A percentile compares a stretch with the other conserved stretches of the same genome.
These are phyloP conservation scores for Lichtheimia corymbifera DNA, from an alignment of 371 early-diverging fungal species.

Conservation along the genomic window DNA sequence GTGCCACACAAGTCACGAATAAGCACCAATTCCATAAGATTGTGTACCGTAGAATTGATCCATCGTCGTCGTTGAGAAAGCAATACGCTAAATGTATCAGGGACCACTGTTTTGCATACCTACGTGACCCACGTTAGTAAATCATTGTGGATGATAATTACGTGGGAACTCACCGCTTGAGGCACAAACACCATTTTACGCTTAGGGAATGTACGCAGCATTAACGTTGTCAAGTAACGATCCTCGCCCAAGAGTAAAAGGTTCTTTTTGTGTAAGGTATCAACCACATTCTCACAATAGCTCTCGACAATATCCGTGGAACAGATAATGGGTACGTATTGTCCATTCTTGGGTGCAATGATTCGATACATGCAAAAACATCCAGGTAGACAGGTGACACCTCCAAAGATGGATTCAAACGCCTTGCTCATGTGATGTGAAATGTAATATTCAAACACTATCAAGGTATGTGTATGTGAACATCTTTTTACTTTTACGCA, in stretches of 20 bases:
- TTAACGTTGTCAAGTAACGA: slow-evolving; percentile 92
- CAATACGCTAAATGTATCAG: slow-evolving; percentile 84
- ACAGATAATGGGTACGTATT: slow-evolving; percentile 74
- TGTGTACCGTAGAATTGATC: slow-evolving; percentile 98
- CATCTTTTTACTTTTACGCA: not conserved
- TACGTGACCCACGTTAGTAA: slow-evolving; percentile 11
- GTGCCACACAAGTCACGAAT: slow-evolving; percentile 94
- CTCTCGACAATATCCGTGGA: slow-evolving; percentile 84
- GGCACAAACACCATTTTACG: slow-evolving; percentile 94
- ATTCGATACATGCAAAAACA: slow-evolving; percentile 98
- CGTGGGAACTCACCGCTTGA: slow-evolving; percentile 57
- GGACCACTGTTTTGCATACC: slow-evolving; percentile 94
- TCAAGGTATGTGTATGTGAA: not conserved
- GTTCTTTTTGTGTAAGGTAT: slow-evolving; percentile 96
- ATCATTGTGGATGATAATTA: not conserved
- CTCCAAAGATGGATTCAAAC: slow-evolving; percentile 96
- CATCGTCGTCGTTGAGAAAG: slow-evolving; percentile 93
- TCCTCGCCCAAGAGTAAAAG: slow-evolving; percentile 94
- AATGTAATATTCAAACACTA: slow-evolving; percentile 96
- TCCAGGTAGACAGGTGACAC: slow-evolving; percentile 96
- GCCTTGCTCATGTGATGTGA: slow-evolving; percentile 94
- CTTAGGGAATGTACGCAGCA: slow-evolving; percentile 91
- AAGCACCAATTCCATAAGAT: slow-evolving; percentile 86
- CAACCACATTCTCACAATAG: slow-evolving; percentile 90
- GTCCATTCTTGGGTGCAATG: slow-evolving; percentile 72